Conservation (phyloP, 495 filamentous ascomycete species). For the Bathelium albidoporum region DNA sequence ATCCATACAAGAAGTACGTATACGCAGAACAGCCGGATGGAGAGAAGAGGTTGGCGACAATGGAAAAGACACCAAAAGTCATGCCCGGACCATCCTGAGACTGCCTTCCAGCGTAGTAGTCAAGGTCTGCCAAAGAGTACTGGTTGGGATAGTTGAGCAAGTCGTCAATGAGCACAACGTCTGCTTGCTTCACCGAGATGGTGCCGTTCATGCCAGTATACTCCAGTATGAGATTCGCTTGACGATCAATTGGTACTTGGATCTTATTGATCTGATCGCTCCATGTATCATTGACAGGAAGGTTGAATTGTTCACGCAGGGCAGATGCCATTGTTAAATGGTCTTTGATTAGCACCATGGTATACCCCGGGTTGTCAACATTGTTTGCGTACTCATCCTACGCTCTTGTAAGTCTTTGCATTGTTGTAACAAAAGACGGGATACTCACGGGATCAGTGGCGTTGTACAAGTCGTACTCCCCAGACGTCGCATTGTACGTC, state of each 20-base stretch:
- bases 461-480: slow-evolving; percentile 44
- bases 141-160: slow-evolving; percentile 44
- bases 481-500: slow-evolving; percentile 41
- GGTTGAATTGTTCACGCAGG: slow-evolving; percentile 47
- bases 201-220: slow-evolving; percentile 55
- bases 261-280: slow-evolving; percentile 26
- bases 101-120: slow-evolving; percentile 58
- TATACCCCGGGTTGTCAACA: slow-evolving; percentile 61
- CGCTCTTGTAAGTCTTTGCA: not conserved
- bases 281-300: slow-evolving; percentile 37
- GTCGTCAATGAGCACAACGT: slow-evolving; percentile 51
- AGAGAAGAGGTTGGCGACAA: slow-evolving; percentile 48
- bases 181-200: slow-evolving; percentile 54
- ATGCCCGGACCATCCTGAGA: slow-evolving; percentile 53
- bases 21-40: slow-evolving; percentile 52
- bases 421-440: not conserved
- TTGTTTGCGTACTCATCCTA: slow-evolving; percentile 66
- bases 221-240: slow-evolving; percentile 56
- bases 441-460: slow-evolving; percentile 61
- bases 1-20: slow-evolving; percentile 50
- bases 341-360: slow-evolving; percentile 54
- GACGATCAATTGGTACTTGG: slow-evolving; percentile 25
- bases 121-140: slow-evolving; percentile 49
- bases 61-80: slow-evolving; percentile 57
- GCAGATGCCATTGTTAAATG: slow-evolving; percentile 46